These are phyloP conservation scores for Cytospora mali DNA, from an alignment of 2,329 filamentous ascomycete species.

Conservation along the genomic window DNA sequence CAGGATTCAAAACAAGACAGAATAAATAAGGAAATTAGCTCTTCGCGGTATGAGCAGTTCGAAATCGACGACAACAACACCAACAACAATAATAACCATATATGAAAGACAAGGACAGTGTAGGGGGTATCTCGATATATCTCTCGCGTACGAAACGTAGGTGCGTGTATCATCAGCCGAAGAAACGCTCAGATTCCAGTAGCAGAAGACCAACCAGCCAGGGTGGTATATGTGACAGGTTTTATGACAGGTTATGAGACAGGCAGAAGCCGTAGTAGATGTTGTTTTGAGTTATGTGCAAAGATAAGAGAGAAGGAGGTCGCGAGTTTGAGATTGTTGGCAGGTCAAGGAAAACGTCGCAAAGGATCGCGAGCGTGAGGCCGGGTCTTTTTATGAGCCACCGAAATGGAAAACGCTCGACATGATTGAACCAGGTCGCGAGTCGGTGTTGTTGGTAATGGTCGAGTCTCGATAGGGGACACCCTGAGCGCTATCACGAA, in stretches of 20 bases:
- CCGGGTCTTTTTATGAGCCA: slow-evolving; percentile 19
- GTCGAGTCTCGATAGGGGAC: slow-evolving; percentile 24
- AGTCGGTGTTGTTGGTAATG: slow-evolving; percentile 20
- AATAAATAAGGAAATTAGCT: slow-evolving; percentile 15
- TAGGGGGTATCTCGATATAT: slow-evolving; percentile 29
- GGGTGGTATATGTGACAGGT: slow-evolving; percentile 4
- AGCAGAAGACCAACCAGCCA: slow-evolving; percentile 25
- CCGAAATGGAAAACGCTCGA: slow-evolving; percentile 29
- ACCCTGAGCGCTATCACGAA: slow-evolving; percentile 22
- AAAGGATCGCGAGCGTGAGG: background rate
- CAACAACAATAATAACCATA: slow-evolving; percentile 3
- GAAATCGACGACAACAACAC: background rate
- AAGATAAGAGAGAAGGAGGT: slow-evolving; percentile 10
- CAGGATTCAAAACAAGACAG: background rate
- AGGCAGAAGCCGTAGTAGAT: slow-evolving; percentile 8
- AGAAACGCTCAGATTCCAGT: slow-evolving; percentile 26
- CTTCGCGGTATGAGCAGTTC: slow-evolving; percentile 14
- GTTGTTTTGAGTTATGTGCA: background rate
- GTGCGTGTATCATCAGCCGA: slow-evolving; percentile 28
- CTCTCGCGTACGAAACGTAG: slow-evolving; percentile 29
- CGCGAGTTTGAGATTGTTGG: background rate
- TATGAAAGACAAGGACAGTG: slow-evolving; percentile 14
- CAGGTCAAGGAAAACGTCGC: background rate
- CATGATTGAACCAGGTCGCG: slow-evolving; percentile 28
- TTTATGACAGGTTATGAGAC: slow-evolving; percentile 12